Evolutionary conservation across 2,329 filamentous ascomycete genomes (phyloP).

Genomic region (Aureobasidium sp.): DNA sequence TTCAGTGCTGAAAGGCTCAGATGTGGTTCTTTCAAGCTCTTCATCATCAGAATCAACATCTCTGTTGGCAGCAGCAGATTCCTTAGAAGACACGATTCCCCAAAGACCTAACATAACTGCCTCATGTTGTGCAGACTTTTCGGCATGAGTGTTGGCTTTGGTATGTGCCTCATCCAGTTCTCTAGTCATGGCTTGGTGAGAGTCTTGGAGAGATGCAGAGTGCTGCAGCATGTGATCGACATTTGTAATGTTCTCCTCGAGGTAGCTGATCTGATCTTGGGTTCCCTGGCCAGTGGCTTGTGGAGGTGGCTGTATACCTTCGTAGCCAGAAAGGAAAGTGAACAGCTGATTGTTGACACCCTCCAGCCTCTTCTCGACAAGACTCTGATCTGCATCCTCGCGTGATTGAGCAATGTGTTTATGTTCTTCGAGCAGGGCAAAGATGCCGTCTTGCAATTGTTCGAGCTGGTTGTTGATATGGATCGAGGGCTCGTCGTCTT

Average conservation of each 20-base stretch:
- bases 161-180: conserved; percentile 17
- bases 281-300: conserved; percentile 48
- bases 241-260: conserved; percentile 50
- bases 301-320: conserved; percentile 50
- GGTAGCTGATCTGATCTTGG: conserved; percentile 59
- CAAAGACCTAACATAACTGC: conserved; percentile 43
- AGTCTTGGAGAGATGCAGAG: conserved; percentile 20
- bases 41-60: conserved; percentile 20
- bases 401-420: conserved; percentile 13
- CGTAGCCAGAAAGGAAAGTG: conserved; percentile 28
- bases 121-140: conserved; percentile 49
- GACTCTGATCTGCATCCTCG: conserved; percentile 14
- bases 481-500: conserved; percentile 13
- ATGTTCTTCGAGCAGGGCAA: conserved; percentile 12
- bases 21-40: conserved; percentile 28
- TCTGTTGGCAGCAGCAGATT: conserved; percentile 24
- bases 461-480: conserved; percentile 15
- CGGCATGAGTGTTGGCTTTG: conserved; percentile 17
- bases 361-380: conserved; percentile 45
- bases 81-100: conserved; percentile 41
- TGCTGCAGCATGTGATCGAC: conserved; percentile 25
- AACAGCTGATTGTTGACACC: conserved; percentile 58
- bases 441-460: conserved; percentile 13
- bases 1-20: conserved; percentile 56
- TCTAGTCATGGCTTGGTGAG: conserved; percentile 15